A percentile compares a stretch with the other conserved stretches of the same genome.
These are phyloP conservation scores for Acrocalymma vagum DNA, from an alignment of 2,329 filamentous ascomycete species.

Conservation along the genomic window DNA sequence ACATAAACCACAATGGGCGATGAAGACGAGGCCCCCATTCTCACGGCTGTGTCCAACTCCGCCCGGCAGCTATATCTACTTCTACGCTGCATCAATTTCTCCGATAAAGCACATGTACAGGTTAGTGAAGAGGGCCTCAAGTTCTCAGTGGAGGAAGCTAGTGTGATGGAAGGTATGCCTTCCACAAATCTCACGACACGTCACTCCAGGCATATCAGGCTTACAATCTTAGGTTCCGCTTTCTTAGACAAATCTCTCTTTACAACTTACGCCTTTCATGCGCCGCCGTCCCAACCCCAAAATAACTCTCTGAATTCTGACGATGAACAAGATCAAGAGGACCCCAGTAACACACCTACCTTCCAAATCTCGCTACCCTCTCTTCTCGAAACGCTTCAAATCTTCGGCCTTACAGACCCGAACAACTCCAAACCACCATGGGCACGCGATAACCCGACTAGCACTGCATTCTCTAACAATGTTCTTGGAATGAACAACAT, in stretches of 20 bases:
- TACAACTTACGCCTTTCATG: slow-evolving; percentile 79
- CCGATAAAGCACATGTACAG: slow-evolving; percentile 70
- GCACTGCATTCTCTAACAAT: slow-evolving; percentile 83
- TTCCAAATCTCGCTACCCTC: slow-evolving; percentile 90
- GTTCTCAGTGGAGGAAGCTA: slow-evolving; percentile 86
- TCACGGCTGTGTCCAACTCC: slow-evolving; percentile 79
- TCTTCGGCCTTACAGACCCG: slow-evolving; percentile 76
- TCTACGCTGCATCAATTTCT: slow-evolving; percentile 69
- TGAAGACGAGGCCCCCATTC: slow-evolving; percentile 61
- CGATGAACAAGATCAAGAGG: slow-evolving; percentile 47
- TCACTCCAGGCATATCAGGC: slow-evolving; percentile 1
- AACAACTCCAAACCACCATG: slow-evolving; percentile 44
- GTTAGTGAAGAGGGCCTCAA: slow-evolving; percentile 86
- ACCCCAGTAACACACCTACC: slow-evolving; percentile 62
- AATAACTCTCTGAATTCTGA: slow-evolving; percentile 41
- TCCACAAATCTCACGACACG: background rate
- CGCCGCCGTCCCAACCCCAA: slow-evolving; percentile 54
- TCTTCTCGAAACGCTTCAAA: slow-evolving; percentile 92
- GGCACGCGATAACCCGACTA: slow-evolving; percentile 59
- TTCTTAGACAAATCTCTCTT: slow-evolving; percentile 92
- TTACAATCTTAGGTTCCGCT: slow-evolving; percentile 65
- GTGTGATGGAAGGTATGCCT: slow-evolving; percentile 83
- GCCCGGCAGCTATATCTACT: slow-evolving; percentile 76
- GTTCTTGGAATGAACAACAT: slow-evolving; percentile 84
- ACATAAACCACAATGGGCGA: slow-evolving; percentile 44